Conservation (phyloP, 139 green algal genomes). For the Chloropicon primus region DNA sequence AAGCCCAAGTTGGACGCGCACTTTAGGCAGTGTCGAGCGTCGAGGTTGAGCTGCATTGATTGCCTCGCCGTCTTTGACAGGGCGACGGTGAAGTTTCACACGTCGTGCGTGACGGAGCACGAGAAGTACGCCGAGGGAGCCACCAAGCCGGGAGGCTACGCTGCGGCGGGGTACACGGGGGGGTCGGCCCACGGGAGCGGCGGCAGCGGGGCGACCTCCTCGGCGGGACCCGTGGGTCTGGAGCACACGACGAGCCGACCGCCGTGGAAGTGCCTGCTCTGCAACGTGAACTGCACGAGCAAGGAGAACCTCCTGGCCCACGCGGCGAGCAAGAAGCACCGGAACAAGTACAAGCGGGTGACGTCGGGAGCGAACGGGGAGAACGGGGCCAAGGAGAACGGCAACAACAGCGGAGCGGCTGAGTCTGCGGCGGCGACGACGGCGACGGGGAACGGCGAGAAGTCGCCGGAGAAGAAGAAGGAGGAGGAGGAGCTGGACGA, state of each 20-base stretch:
- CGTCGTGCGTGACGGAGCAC: conserved; percentile 72
- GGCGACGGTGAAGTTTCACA: conserved; percentile 40
- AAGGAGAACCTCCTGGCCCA: conserved; percentile 66
- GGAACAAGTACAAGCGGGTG: background rate
- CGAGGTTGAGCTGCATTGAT: conserved; percentile 75
- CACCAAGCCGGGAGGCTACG: conserved; percentile 80
- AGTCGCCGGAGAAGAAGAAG: background rate
- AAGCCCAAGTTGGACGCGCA: conserved; percentile 32
- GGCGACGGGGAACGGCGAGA: background rate
- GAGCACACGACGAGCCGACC: conserved; percentile 50
- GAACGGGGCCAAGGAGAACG: background rate
- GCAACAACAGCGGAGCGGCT: background rate
- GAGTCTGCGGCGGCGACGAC: background rate
- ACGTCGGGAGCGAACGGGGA: background rate
- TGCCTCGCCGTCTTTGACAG: conserved; percentile 60
- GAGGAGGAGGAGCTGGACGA: background rate
- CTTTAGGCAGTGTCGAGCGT: conserved; percentile 31
- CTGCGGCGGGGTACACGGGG: conserved; percentile 23
- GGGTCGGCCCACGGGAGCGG: background rate
- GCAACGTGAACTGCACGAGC: conserved; percentile 78
- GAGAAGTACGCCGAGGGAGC: conserved; percentile 81
- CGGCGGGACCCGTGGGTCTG: conserved; percentile 20
- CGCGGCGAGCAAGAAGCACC: conserved; percentile 69
- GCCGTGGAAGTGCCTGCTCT: conserved; percentile 68
- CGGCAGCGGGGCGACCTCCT: background rate